Evolutionary conservation across 305 asterid species (phyloP).

Genomic region (Striga hermonthica): DNA sequence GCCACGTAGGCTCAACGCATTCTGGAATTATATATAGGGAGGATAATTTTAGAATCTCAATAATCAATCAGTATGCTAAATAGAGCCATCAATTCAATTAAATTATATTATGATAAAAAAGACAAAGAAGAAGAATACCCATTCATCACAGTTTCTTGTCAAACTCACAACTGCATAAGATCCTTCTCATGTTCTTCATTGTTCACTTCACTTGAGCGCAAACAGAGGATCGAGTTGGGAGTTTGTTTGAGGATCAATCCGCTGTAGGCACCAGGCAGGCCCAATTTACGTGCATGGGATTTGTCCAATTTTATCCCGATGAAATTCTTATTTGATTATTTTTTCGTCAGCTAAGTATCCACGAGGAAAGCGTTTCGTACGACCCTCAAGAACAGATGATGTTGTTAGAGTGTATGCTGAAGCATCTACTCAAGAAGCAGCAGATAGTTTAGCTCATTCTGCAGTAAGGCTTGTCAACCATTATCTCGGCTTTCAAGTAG

Average conservation of each 20-base stretch:
- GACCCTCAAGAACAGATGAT: constrained; percentile 95
- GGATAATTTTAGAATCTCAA: too few species aligned
- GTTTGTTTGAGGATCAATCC: too few species aligned
- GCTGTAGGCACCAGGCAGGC: too few species aligned
- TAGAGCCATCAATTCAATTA: too few species aligned
- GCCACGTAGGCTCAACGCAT: too few species aligned
- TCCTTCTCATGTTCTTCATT: not conserved
- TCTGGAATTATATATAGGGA: too few species aligned
- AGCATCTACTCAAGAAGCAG: constrained; percentile 73
- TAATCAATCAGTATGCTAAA: too few species aligned
- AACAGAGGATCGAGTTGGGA: too few species aligned
- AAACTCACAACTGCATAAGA: not conserved
- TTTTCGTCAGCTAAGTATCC: constrained; percentile 54
- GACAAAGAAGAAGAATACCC: too few species aligned
- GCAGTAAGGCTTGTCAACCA: constrained; percentile 64
- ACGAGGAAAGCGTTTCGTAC: constrained; percentile 71
- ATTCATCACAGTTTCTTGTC: too few species aligned
- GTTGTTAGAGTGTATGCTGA: constrained; percentile 90
- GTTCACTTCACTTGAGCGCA: not conserved
- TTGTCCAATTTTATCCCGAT: constrained; percentile 3
- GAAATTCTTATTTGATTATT: not conserved
- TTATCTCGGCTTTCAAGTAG: constrained; percentile 46
- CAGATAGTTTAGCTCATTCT: constrained; percentile 62
- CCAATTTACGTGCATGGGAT: not conserved
- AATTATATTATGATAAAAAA: too few species aligned